These are phyloP conservation scores for Larix kaempferi DNA, from an alignment of 75 land plant species.

Conservation along the genomic window DNA sequence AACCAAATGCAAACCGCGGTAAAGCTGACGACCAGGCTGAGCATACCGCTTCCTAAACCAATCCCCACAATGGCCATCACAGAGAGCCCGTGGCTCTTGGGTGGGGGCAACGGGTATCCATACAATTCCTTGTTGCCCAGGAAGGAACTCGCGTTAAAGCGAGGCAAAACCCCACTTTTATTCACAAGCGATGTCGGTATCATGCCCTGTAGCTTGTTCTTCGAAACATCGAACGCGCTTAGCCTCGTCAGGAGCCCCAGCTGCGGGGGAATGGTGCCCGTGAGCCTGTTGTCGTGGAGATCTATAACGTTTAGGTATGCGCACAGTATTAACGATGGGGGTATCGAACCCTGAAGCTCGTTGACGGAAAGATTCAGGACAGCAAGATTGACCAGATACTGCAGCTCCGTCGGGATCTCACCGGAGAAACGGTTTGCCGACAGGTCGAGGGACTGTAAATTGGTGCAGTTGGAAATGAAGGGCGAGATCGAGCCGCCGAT, in stretches of 20 bases:
- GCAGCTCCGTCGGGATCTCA: constrained; percentile 51
- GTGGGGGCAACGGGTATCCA: constrained; percentile 68
- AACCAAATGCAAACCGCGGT: constrained; percentile 88
- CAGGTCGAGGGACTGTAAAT: constrained; percentile 72
- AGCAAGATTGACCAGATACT: constrained; percentile 52
- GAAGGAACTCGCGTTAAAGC: constrained; percentile 70
- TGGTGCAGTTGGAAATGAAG: constrained; percentile 61
- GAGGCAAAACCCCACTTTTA: constrained; percentile 38
- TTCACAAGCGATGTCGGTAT: constrained; percentile 64
- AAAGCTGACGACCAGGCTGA: constrained; percentile 83
- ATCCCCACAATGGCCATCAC: constrained; percentile 83
- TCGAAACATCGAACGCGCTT: constrained; percentile 60
- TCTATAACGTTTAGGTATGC: constrained; percentile 80
- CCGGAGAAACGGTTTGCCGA: constrained; percentile 66
- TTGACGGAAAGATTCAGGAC: constrained; percentile 70
- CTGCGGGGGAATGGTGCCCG: constrained; percentile 63
- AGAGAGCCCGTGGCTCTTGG: constrained; percentile 42
- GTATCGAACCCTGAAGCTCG: constrained; percentile 53
- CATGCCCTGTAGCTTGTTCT: constrained; percentile 64
- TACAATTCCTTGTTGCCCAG: constrained; percentile 66
- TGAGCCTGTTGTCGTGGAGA: constrained; percentile 57
- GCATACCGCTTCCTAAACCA: constrained; percentile 83
- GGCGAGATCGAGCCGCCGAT: constrained; percentile 75
- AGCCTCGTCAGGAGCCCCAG: constrained; percentile 64
- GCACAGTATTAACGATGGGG: constrained; percentile 51